phyloP scores from a whole-genome alignment of 352 stramenopile genomes.

The Globisporangium yorkense region DNA sequence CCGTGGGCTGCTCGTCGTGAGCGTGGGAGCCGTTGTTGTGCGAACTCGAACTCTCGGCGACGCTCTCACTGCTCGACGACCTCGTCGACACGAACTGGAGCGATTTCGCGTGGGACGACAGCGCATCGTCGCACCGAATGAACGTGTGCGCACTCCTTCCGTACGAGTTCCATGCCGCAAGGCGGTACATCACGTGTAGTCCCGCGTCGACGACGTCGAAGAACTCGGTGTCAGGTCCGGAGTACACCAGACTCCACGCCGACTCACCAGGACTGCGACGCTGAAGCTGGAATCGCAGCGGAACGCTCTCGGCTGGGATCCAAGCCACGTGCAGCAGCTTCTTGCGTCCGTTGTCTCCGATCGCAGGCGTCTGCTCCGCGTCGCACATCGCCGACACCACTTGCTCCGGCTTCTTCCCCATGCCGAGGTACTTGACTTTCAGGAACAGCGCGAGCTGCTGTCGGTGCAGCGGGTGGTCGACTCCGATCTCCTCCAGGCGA shows the following conservation, averaged over 20 bases:
- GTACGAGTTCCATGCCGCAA: slow-evolving; percentile 83
- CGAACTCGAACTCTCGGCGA: background rate
- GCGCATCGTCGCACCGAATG: slow-evolving; percentile 35
- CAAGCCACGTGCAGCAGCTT: slow-evolving; percentile 52
- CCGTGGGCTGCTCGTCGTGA: slow-evolving; percentile 5
- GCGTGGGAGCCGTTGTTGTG: slow-evolving; percentile 3
- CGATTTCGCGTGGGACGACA: background rate
- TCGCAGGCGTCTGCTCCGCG: slow-evolving; percentile 8
- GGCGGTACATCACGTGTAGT: slow-evolving; percentile 61
- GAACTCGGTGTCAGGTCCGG: slow-evolving; percentile 63
- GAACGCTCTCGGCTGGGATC: slow-evolving; percentile 36
- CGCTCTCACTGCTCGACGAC: background rate
- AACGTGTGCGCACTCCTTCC: slow-evolving; percentile 56
- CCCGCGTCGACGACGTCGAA: slow-evolving; percentile 50
- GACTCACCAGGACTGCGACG: slow-evolving; percentile 52
- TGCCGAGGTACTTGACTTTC: slow-evolving; percentile 76
- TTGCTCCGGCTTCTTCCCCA: slow-evolving; percentile 54
- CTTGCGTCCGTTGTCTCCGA: slow-evolving; percentile 9
- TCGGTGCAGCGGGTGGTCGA: slow-evolving; percentile 64
- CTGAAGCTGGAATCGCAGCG: slow-evolving; percentile 67
- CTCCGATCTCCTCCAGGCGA: slow-evolving; percentile 64
- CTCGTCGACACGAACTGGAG: background rate
- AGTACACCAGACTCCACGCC: slow-evolving; percentile 53
- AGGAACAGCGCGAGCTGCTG: slow-evolving; percentile 80
- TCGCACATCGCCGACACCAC: slow-evolving; percentile 38